Base-by-base conservation (phyloP, 306 rosid genomes). In the Lathyrus aphaca region DNA sequence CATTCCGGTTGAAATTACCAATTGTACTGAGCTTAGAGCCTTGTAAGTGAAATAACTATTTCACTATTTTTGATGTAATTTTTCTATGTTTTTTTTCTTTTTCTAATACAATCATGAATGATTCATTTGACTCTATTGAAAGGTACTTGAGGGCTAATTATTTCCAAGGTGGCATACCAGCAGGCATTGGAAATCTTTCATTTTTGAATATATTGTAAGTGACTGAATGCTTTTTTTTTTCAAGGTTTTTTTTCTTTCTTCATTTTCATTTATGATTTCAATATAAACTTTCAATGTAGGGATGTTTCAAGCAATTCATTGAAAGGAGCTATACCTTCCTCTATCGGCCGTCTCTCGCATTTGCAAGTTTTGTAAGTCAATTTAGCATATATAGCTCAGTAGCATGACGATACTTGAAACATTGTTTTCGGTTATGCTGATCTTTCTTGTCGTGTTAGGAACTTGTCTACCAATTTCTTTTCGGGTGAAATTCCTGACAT, bases 111-210 rank as follows among this genome's bases (percentile, higher is more conserved):
- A 11, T 65, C 43, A 27, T 46, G 40, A 29, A 57, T 32, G 51
- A 32, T 65, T 73, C 17, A 13, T 57, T 11, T 81, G 59, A 29
- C 35, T 67, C 21, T 69, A 9, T 75, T 73, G 54, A 48, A 81
- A 95, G 99, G 84, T 95, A 95, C 81, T 72, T 95, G 89, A 86
- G 99, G 79, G 97, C 85, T 72, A 95, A 95, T 73, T 91, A 84
- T 84, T 87, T 95, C 25, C 90, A 91, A 83, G 97, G 97, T 30
- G 97, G 97, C 60, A 84, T 95, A 56, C 99, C 99, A 29, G 65
- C 97, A 27, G 79, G 75, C 75, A 83, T 95, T 72, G 99, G 99
- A 77, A 95, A 91, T 68, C 96, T 95, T 72, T 82, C 99, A 60
- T 80, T 54, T 75, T 89, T 95, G 30, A 91, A 89, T 76, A 91